phyloP scores from a whole-genome alignment of 257 asterid species.

The Plantago ovata region DNA sequence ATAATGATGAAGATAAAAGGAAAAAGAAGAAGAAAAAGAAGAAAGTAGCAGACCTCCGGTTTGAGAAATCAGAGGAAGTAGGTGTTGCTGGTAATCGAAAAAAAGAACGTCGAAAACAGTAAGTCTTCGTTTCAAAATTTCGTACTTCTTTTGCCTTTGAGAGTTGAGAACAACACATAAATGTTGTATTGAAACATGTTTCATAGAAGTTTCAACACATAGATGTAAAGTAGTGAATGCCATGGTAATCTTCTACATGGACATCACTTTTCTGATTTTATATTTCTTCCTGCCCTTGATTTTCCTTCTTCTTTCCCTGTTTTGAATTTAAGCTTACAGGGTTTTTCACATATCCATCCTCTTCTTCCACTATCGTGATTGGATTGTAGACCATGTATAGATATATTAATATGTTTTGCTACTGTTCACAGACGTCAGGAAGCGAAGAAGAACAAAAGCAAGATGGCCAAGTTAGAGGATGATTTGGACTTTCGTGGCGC shows the following conservation, averaged over 20 bases:
- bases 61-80: slow-evolving; percentile 37
- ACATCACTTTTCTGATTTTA: too few species aligned
- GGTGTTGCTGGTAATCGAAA: slow-evolving; percentile 48
- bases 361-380: background rate
- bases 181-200: too few species aligned
- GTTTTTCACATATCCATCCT: background rate
- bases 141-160: background rate
- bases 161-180: background rate
- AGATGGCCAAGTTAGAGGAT: slow-evolving; percentile 35
- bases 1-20: slow-evolving; percentile 38
- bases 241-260: too few species aligned
- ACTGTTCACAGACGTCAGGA: slow-evolving; percentile 52
- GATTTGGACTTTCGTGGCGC: slow-evolving; percentile 46
- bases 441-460: slow-evolving; percentile 72
- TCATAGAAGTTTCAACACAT: too few species aligned
- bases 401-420: slow-evolving; percentile 1
- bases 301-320: too few species aligned
- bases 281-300: too few species aligned
- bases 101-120: slow-evolving; percentile 86
- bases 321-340: background rate
- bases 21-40: slow-evolving; percentile 55
- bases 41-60: slow-evolving; percentile 70
- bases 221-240: too few species aligned
- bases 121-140: slow-evolving; percentile 25
- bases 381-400: background rate